Base-by-base conservation (phyloP, 345 rosid genomes). In the Combretum micranthum region DNA sequence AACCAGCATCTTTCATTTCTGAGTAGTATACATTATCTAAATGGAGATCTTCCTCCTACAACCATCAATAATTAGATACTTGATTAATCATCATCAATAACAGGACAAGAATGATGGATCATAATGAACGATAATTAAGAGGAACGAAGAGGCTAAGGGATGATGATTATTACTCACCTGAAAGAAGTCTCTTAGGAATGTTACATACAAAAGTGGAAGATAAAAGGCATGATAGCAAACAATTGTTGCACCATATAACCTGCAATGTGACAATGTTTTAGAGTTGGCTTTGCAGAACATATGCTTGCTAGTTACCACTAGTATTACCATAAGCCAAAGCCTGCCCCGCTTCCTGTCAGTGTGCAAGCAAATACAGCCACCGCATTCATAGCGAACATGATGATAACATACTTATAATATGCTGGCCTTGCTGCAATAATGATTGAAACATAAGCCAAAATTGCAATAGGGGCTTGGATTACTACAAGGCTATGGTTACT, bases 1-100 rank as follows among this genome's bases (percentile, higher is more conserved):
- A 88, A 39, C 95, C 98, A 1, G 95, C 98, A 72, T 91, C 96
- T 70, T 86, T 86, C 98, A 88, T 88, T 71, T 91, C 96, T 3
- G 98, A 91, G 81, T 88, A 91, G 82, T 84, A 82, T 18, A 78
- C 88, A 62, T 78, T 84, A 75, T 88, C 98, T 64, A 91, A 71
- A 50, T 75, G 79, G 73, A 91, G 55, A 63, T 86, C 95, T 51
- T 84, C 96, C 72, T 88, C 96, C 95, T 91, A 70, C 53, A 72
- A 20, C 46, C 14, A 14, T 43, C 53, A 60, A 37, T 51, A 64
- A 55, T 15, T 46, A 17, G 1, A 15, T 17, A 46, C 19, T n/a
- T 15, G 3, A 1, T 46, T 46, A 45, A 2, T 13, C 14, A 45
- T 45, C 47, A 45, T 13, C 10, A 12, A 10, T 48, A 48, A 15